Evolutionary conservation across 306 rosid genomes (phyloP), one percentile per base, ranked within the genome.

Genomic region (Trifolium fragiferum): DNA sequence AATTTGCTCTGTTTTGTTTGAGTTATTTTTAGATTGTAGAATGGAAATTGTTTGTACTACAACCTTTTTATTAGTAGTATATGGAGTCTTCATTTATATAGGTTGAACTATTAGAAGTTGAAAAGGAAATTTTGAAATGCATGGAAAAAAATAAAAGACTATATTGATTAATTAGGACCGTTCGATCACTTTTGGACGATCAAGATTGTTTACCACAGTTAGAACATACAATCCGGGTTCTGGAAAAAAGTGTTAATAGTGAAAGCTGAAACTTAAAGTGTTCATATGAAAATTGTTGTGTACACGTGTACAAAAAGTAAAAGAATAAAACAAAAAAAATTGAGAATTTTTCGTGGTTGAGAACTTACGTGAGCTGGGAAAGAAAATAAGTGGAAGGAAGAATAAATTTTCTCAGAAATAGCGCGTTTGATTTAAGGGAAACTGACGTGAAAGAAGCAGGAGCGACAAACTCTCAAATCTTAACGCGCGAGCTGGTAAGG

Each of bases 51-150:
- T 67, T 79, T 40, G 69, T 60, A 61, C 18, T 21, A 1, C 55
- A 13, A 44, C 38, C 50, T 54, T 72, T 57, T 16, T 72, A 32
- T 3, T 7, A 40, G 21, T 15, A 30, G 80, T 73, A 77, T 54
- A 77, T 55, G 69, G 85, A 73, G 12, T 43, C 49, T 43, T 43
- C 15, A 43, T 11, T 43, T 10, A 41, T 8, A 40, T n/a, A n/a
- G n/a, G n/a, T n/a, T n/a, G n/a, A n/a, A n/a, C n/a, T n/a, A n/a
- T n/a, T n/a, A n/a, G n/a, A n/a, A n/a, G n/a, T n/a, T 37, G 41
- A 10, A 37, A 37, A 8, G 41, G 11, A 7, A 37, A 37, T 37
- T 25, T 2, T 25, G 27, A 25, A 25, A n/a, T n/a, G n/a, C 27
- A 25, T 25, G 3, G 27, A 25, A 25, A n/a, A n/a, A n/a, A n/a